Evolutionary conservation across 1,139 yeast species (phyloP), one percentile per base, ranked within the genome.

Genomic region (Saccharomyces hybrid): DNA sequence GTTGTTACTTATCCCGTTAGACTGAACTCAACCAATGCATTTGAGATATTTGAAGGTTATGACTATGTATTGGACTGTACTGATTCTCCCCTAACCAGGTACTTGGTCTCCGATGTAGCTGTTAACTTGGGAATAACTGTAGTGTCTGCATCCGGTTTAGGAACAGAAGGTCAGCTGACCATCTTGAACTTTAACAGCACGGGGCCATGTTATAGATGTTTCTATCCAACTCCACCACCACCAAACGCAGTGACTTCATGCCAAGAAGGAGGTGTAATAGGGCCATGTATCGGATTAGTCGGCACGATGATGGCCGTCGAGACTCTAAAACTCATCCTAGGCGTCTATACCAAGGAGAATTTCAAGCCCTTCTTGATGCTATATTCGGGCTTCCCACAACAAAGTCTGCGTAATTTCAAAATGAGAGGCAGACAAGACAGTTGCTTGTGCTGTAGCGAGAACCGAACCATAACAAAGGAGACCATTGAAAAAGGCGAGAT

Each of bases 201-300:
- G 3, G 97, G 97, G 0, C 99, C 99, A 0, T 95, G 99, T 68
- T 95, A 95, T 66, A 75, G 99, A 59, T 95, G 99, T 66, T 83
- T 91, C 69, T 89, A 88, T 63, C 98, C 99, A 0, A 75, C 74
- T 11, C 97, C 99, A 0, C 97, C 99, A 0, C 84, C 95, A 0
- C 87, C 96, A 0, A 83, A 81, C 54, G 77, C 88, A 1, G 90
- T 91, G 0, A 80, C 91, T 0, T 80, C 96, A 0, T 95, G 99
- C 65, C 82, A 89, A 8, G 98, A 90, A 69, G 96, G 96, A 2
- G 99, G 99, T 2, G 96, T 95, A 0, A 71, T 95, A 24, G 99
- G 99, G 0, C 97, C 99, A 0, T 95, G 93, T 5, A 95, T 95
- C 51, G 99, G 99, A 0, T 65, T 90, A 1, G 82, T 93, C 67